phyloP scores from a whole-genome alignment of 495 filamentous ascomycete species.

The Penicillium turbatum region DNA sequence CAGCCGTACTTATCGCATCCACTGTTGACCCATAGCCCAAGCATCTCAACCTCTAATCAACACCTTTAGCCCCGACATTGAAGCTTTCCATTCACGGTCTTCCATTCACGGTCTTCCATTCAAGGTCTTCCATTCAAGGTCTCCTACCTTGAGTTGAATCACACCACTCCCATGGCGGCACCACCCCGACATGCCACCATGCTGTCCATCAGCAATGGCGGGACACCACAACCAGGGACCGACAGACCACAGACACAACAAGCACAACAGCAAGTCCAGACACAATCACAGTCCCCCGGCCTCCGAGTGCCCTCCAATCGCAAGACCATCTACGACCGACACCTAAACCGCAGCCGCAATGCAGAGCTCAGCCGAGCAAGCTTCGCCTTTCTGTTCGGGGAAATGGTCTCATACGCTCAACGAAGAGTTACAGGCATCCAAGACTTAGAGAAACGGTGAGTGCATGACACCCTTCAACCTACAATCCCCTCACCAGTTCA shows the following conservation, averaged over 20 bases:
- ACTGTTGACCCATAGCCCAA: not conserved
- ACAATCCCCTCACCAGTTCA: not conserved
- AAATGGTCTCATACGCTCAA: slow-evolving; percentile 97
- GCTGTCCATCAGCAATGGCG: slow-evolving; percentile 36
- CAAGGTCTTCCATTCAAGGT: too few species aligned
- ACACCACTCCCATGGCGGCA: slow-evolving; percentile 30
- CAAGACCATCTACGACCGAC: slow-evolving; percentile 97
- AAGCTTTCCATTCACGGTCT: not conserved
- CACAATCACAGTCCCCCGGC: slow-evolving; percentile 48
- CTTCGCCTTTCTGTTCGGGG: slow-evolving; percentile 92
- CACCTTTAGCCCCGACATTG: not conserved
- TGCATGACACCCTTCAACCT: not conserved
- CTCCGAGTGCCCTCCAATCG: slow-evolving; percentile 90
- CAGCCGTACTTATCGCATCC: slow-evolving; percentile 28
- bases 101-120: too few species aligned
- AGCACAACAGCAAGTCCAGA: slow-evolving; percentile 29
- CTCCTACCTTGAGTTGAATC: not conserved
- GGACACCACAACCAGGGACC: slow-evolving; percentile 19
- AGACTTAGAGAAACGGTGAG: slow-evolving; percentile 85
- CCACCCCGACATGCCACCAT: slow-evolving; percentile 35
- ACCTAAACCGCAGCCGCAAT: slow-evolving; percentile 81
- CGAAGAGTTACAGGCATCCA: slow-evolving; percentile 83
- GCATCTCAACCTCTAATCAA: slow-evolving; percentile 6
- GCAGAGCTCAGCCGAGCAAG: slow-evolving; percentile 84
- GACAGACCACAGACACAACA: slow-evolving; percentile 23